phyloP scores from a whole-genome alignment of 139 green algal genomes.

The Raphidocelis subcapitata region DNA sequence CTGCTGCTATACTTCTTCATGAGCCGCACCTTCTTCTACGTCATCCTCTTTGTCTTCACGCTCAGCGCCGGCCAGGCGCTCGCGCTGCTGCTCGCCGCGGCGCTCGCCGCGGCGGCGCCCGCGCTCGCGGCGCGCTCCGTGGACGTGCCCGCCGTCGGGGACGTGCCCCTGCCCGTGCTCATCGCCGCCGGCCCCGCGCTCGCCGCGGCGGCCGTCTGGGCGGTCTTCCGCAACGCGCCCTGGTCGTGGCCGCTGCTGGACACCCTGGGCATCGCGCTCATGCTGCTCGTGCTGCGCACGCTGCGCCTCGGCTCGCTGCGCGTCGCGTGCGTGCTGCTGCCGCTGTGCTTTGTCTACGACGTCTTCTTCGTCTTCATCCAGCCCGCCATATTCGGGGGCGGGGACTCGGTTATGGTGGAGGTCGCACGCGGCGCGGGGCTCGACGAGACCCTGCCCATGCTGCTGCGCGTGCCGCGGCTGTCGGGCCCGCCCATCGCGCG shows the following conservation, averaged over 20 bases:
- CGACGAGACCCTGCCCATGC: conserved; percentile 76
- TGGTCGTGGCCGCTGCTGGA: conserved; percentile 82
- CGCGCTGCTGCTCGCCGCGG: conserved; percentile 29
- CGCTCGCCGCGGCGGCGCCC: conserved; percentile 19
- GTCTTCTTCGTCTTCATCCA: conserved; percentile 97
- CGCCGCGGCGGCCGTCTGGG: conserved; percentile 49
- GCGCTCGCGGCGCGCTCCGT: neutral
- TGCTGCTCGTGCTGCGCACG: conserved; percentile 68
- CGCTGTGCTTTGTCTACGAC: conserved; percentile 71
- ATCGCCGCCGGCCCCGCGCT: conserved; percentile 12
- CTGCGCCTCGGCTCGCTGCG: conserved; percentile 64
- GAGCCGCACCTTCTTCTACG: conserved; percentile 54
- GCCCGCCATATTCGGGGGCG: conserved; percentile 72
- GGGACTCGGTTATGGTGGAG: conserved; percentile 85
- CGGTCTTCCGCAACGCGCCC: conserved; percentile 20
- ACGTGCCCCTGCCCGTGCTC: conserved; percentile 17
- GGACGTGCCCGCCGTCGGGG: conserved; percentile 1
- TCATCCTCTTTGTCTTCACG: conserved; percentile 64
- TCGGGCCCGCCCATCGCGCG: conserved; percentile 25
- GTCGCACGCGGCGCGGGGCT: conserved; percentile 33
- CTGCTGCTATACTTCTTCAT: conserved; percentile 80
- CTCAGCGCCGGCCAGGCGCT: conserved; percentile 49
- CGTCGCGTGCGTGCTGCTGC: conserved; percentile 78
- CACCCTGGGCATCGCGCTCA: conserved; percentile 61
- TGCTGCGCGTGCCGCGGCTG: conserved; percentile 77